phyloP scores from a whole-genome alignment of 192 early-diverging fungal genomes.

The Coemansia asiatica region DNA sequence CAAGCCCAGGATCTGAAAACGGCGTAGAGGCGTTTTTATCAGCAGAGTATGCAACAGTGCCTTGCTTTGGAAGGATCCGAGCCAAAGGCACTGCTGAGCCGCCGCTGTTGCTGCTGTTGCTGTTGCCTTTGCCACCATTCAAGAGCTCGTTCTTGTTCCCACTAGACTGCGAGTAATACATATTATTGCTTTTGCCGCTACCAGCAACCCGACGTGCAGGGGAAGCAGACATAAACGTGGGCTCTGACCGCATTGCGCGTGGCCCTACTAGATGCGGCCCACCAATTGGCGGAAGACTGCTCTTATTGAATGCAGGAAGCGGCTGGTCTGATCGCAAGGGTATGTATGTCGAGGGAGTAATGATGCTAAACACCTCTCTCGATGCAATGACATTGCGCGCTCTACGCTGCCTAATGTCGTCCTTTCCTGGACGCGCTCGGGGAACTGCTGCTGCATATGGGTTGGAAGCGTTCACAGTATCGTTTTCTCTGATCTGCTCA shows the following conservation, averaged over 20 bases:
- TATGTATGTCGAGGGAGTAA: constrained; percentile 34
- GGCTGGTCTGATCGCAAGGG: constrained; percentile 15
- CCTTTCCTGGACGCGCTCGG: constrained; percentile 41
- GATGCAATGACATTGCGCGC: constrained; percentile 49
- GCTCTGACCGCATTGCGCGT: constrained; percentile 46
- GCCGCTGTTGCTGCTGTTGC: neutral
- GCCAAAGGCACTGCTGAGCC: constrained; percentile 27
- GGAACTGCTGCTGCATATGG: constrained; percentile 27
- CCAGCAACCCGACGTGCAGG: neutral
- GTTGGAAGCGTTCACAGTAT: constrained; percentile 20
- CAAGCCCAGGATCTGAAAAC: neutral
- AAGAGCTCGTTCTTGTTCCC: neutral
- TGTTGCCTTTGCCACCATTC: neutral
- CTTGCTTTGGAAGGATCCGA: constrained; percentile 16
- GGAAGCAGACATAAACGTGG: constrained; percentile 20
- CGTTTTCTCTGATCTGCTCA: constrained; percentile 37
- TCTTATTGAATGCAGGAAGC: neutral
- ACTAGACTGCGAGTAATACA: neutral
- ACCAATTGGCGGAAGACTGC: constrained; percentile 8
- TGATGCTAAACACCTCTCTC: constrained; percentile 43
- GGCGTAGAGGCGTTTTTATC: neutral
- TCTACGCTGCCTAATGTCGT: constrained; percentile 46
- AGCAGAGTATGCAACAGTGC: neutral
- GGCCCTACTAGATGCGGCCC: neutral
- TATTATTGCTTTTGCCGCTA: constrained; percentile 1